Conservation (phyloP, 2,329 filamentous ascomycete species). For the Talaromyces verruculosus region DNA sequence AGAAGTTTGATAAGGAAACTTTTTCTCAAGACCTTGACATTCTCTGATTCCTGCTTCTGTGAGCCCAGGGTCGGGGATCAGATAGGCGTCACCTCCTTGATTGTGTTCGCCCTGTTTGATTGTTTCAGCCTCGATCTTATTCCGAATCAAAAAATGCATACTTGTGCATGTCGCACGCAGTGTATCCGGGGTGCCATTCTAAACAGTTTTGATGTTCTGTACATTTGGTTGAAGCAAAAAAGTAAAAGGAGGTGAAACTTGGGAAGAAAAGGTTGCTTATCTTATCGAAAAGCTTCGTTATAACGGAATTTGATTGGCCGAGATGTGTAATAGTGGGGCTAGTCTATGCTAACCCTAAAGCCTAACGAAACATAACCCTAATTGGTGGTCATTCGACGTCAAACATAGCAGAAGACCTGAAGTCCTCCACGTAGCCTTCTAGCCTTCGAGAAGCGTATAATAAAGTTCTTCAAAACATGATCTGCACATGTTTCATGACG, state of each 20-base stretch:
- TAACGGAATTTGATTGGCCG: not conserved
- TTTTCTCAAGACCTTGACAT: slow-evolving; percentile 15
- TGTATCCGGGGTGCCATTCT: slow-evolving; percentile 19
- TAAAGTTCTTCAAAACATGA: not conserved
- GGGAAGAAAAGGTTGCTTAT: not conserved
- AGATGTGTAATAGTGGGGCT: not conserved
- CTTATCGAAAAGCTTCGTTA: not conserved
- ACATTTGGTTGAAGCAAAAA: not conserved
- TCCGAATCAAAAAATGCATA: not conserved
- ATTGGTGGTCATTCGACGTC: not conserved
- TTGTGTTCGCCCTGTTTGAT: slow-evolving; percentile 22
- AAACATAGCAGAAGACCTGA: not conserved
- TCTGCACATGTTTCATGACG: not conserved
- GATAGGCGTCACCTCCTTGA: slow-evolving; percentile 22
- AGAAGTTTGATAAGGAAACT: slow-evolving; percentile 20
- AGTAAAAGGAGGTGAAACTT: not conserved
- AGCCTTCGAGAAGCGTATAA: not conserved
- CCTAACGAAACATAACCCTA: not conserved
- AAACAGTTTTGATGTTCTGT: not conserved
- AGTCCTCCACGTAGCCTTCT: not conserved
- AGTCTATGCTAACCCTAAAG: not conserved
- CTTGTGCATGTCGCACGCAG: slow-evolving; percentile 22
- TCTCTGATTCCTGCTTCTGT: slow-evolving; percentile 19
- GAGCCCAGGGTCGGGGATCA: slow-evolving; percentile 20
- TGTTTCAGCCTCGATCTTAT: not conserved